Evolutionary conservation across 345 rosid genomes (phyloP).

Genomic region (Balakata baccata): DNA sequence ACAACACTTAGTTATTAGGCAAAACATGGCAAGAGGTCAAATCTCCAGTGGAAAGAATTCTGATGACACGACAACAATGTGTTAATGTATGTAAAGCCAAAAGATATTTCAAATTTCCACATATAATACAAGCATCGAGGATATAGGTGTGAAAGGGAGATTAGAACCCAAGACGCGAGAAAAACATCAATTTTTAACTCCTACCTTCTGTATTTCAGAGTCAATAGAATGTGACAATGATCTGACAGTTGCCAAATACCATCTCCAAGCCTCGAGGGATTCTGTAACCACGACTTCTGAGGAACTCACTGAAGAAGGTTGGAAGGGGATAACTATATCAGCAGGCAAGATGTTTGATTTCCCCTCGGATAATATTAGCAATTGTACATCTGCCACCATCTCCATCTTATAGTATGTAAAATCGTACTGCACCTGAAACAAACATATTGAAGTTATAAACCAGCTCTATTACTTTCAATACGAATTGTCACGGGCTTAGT

Average conservation of each 20-base stretch:
- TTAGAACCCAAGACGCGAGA: not conserved
- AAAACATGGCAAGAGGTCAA: no score
- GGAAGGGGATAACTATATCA: constrained; percentile 74
- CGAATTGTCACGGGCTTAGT: no score
- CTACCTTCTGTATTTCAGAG: constrained; percentile 74
- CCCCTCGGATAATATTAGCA: constrained; percentile 74
- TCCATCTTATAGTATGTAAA: constrained; percentile 86
- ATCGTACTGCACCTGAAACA: constrained; percentile 79
- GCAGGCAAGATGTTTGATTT: constrained; percentile 86
- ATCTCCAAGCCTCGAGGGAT: constrained; percentile 70
- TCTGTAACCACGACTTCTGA: constrained; percentile 42
- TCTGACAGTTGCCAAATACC: constrained; percentile 76
- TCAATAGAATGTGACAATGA: constrained; percentile 65
- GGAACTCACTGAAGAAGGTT: constrained; percentile 48
- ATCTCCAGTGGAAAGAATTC: no score
- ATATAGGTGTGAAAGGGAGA: not conserved
- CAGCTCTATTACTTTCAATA: not conserved
- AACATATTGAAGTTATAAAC: not conserved
- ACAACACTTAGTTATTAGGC: not conserved
- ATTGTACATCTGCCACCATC: constrained; percentile 72
- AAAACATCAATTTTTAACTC: constrained; percentile 3
- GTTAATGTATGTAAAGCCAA: not conserved
- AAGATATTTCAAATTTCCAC: not conserved
- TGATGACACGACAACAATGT: no score
- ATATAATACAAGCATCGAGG: not conserved